Base-by-base conservation (phyloP, 2,329 filamentous ascomycete genomes). In the Exophiala sp. region DNA sequence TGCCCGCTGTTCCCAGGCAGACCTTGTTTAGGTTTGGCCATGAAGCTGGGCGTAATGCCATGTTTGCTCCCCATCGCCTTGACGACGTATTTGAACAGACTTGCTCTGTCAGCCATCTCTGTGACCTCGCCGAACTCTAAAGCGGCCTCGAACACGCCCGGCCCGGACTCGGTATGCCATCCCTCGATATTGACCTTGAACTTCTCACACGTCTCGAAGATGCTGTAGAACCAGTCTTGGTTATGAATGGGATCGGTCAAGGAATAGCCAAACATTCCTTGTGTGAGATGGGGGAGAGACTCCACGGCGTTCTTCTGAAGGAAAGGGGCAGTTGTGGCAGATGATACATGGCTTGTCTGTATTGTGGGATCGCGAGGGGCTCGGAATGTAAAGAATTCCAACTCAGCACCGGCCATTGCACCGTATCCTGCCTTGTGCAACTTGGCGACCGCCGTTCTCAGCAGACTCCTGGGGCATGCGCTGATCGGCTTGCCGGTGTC, bases 221-320 rank as follows among this genome's bases (percentile, higher is more conserved):
- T 79, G 39, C 85, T 81, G 66, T 95, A 95, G 71, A 86, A 96
- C 71, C 91, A 95, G 35, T 93, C 87, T 68, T 94, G 83, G 68
- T 95, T 95, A 64, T 94, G 88, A 1, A 90, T 80, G 0, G 90
- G 86, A 18, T 89, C 77, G 8, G 87, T 95, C 58, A 95, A 73
- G 57, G 87, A 93, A 73, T 96, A 96, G 52, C 89, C 90, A 62
- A 95, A 95, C 90, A 95, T 95, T 63, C 90, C 90, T 64, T 95
- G 87, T 7, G 90, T 95, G 43, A 96, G 72, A 19, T 85, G 75
- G 0, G 88, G 88, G 7, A 95, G 77, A n/a, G 81, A 68, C 42
- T 83, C 73, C 11, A 85, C 81, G 0, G 86, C 78, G 65, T 94
- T 88, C 5, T 83, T 73, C 62, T 80, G 77, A 30, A 94, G 78